phyloP scores from a whole-genome alignment of 2,329 filamentous ascomycete species.

The Penicillium sp. region DNA sequence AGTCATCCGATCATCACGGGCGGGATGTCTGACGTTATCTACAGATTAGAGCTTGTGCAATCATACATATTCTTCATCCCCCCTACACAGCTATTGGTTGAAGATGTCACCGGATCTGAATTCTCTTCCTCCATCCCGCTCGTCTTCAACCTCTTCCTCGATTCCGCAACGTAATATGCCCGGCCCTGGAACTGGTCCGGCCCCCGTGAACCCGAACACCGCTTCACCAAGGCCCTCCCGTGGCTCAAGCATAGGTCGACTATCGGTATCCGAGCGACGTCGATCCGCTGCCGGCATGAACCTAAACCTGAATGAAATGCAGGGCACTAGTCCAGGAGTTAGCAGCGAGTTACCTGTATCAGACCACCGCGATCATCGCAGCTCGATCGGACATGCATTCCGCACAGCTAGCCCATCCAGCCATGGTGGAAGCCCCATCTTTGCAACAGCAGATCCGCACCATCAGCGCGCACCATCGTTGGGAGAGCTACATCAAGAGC shows the following conservation, averaged over 20 bases:
- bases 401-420: constrained; percentile 46
- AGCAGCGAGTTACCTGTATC: constrained; percentile 38
- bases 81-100: not conserved
- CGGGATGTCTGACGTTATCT: constrained; percentile 6
- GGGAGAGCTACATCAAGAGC: constrained; percentile 52
- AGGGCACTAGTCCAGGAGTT: not conserved
- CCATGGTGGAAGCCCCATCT: constrained; percentile 43
- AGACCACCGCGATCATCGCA: constrained; percentile 36
- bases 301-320: constrained; percentile 41
- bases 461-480: constrained; percentile 51
- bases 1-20: constrained; percentile 13
- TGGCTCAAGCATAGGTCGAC: constrained; percentile 36
- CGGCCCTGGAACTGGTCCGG: constrained; percentile 50
- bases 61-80: constrained; percentile 1
- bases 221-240: constrained; percentile 44
- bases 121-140: constrained; percentile 62
- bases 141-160: constrained; percentile 41
- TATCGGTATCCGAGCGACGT: constrained; percentile 44
- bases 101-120: constrained; percentile 73
- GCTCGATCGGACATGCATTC: constrained; percentile 41
- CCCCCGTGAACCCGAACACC: constrained; percentile 51
- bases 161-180: constrained; percentile 33
- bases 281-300: constrained; percentile 44
- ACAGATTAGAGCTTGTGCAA: constrained; percentile 13
- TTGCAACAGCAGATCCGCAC: constrained; percentile 48